Evolutionary conservation across 805 yeast genomes (phyloP).

Genomic region (Hanseniaspora hatyaiensis): DNA sequence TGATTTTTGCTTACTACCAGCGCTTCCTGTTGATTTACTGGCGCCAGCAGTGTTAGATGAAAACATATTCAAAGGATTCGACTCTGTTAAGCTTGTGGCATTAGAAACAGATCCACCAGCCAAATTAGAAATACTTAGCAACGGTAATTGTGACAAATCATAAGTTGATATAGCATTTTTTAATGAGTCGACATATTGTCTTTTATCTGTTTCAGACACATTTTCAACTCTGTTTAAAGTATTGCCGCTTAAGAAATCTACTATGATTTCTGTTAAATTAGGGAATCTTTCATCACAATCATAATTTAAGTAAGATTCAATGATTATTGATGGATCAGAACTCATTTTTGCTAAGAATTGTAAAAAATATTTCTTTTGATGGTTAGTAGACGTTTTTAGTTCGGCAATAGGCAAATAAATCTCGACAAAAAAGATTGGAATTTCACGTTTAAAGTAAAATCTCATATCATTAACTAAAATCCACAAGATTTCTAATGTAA

Average conservation of each 20-base stretch:
- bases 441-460: slow-evolving; percentile 79
- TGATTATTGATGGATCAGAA: slow-evolving; percentile 77
- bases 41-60: slow-evolving; percentile 19
- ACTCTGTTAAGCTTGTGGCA: slow-evolving; percentile 22
- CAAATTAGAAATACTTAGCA: slow-evolving; percentile 58
- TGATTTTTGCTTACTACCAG: slow-evolving; percentile 1
- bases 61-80: slow-evolving; percentile 17
- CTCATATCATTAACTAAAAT: slow-evolving; percentile 70
- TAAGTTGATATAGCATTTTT: slow-evolving; percentile 59
- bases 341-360: slow-evolving; percentile 71
- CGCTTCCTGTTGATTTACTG: slow-evolving; percentile 19
- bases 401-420: slow-evolving; percentile 91
- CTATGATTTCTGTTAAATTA: slow-evolving; percentile 71
- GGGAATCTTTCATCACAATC: slow-evolving; percentile 80
- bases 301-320: slow-evolving; percentile 87
- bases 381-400: slow-evolving; percentile 79
- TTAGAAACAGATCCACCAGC: slow-evolving; percentile 22
- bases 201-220: slow-evolving; percentile 56
- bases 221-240: slow-evolving; percentile 57
- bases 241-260: slow-evolving; percentile 58
- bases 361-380: slow-evolving; percentile 80
- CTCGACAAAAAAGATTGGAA: slow-evolving; percentile 85
- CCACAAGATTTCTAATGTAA: slow-evolving; percentile 90
- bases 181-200: slow-evolving; percentile 40
- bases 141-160: slow-evolving; percentile 61